Evolutionary conservation across 192 early-diverging fungal genomes (phyloP).

Genomic region (Mortierella antarctica): DNA sequence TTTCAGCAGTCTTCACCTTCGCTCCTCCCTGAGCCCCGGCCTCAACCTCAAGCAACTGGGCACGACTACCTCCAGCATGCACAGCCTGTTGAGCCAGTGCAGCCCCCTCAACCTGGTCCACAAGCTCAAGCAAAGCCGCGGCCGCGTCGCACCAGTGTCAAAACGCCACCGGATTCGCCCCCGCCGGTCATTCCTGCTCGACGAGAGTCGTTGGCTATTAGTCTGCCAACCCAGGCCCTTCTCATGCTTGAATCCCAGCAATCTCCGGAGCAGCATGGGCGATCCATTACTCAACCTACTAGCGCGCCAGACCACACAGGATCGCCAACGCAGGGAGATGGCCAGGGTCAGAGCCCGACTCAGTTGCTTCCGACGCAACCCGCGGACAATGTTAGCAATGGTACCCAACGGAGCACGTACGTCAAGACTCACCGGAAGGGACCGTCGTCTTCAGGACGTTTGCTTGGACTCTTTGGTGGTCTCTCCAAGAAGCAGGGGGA

Average conservation of each 20-base stretch:
- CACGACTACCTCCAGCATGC: too few relatives aligned
- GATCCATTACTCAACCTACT: not conserved
- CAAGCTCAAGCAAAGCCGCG: not conserved
- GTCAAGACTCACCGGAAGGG: slow-evolving; percentile 33
- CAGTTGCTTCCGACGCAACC: not conserved
- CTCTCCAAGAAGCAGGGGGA: slow-evolving; percentile 46
- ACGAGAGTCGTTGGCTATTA: slow-evolving; percentile 24
- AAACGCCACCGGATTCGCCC: slow-evolving; percentile 19
- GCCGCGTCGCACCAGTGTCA: slow-evolving; percentile 8
- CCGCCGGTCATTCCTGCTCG: slow-evolving; percentile 23
- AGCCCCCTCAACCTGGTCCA: not conserved
- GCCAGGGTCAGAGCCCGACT: not conserved
- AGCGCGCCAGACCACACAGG: too few relatives aligned
- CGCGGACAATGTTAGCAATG: not conserved
- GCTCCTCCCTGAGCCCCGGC: slow-evolving; percentile 5
- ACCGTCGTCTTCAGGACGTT: slow-evolving; percentile 35
- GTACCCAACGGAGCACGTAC: slow-evolving; percentile 2
- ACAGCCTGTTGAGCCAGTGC: not conserved
- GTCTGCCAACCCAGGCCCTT: slow-evolving; percentile 4
- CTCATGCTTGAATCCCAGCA: not conserved
- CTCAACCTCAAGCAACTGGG: not conserved
- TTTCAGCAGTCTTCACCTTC: slow-evolving; percentile 22
- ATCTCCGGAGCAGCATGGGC: not conserved
- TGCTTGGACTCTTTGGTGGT: slow-evolving; percentile 40
- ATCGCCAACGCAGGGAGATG: not conserved